Evolutionary conservation across 2,329 filamentous ascomycete genomes (phyloP).

Genomic region (Coniella vitis): DNA sequence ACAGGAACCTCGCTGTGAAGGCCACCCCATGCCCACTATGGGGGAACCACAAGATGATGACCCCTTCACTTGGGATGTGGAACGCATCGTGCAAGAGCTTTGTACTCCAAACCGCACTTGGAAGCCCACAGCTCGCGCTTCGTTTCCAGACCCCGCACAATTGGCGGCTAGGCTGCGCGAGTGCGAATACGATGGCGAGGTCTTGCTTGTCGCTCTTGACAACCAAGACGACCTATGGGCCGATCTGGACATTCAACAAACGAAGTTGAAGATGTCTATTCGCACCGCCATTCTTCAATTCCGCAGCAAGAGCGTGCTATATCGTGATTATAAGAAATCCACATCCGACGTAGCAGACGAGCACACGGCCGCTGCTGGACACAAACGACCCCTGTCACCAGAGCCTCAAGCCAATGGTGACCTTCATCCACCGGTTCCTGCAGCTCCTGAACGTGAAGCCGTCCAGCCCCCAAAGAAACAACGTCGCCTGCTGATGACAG

Average conservation of each 20-base stretch:
- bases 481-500: slow-evolving; percentile 25
- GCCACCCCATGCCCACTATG: slow-evolving; percentile 21
- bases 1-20: background rate
- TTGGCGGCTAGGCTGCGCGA: slow-evolving; percentile 52
- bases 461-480: slow-evolving; percentile 20
- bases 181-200: slow-evolving; percentile 59
- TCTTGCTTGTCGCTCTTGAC: slow-evolving; percentile 52
- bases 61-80: slow-evolving; percentile 68
- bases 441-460: background rate
- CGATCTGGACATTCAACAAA: slow-evolving; percentile 49
- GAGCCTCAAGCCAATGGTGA: background rate
- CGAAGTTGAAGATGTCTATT: slow-evolving; percentile 53
- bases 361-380: background rate
- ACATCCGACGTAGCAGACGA: slow-evolving; percentile 23
- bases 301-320: slow-evolving; percentile 43
- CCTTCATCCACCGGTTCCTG: background rate
- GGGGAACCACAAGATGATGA: slow-evolving; percentile 39
- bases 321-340: slow-evolving; percentile 28
- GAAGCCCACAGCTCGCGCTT: slow-evolving; percentile 28
- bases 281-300: slow-evolving; percentile 51
- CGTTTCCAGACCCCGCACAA: slow-evolving; percentile 42
- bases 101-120: slow-evolving; percentile 48
- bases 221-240: slow-evolving; percentile 41
- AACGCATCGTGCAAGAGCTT: slow-evolving; percentile 60
- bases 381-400: background rate